A percentile compares a stretch with the other conserved stretches of the same genome.
Conservation (phyloP, 176 grass and related monocot species). For the Aegilops speltoides region DNA sequence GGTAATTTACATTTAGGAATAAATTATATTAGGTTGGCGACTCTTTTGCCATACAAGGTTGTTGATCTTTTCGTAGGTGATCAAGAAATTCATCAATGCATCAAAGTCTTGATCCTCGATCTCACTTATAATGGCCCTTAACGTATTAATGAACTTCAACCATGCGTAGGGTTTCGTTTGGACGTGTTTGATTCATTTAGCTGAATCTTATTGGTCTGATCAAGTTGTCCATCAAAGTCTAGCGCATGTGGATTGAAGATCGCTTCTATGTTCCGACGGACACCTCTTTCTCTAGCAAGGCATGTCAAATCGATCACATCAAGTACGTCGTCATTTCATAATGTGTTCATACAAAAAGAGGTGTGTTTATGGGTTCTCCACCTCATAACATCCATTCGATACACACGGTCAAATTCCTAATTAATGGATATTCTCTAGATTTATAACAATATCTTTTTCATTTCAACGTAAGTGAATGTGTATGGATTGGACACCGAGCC, state of each 20-base stretch:
- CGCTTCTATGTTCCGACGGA: background rate
- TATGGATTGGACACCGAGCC: background rate
- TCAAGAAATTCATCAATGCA: too few species aligned
- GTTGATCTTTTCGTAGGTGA: too few species aligned
- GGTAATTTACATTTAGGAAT: too few species aligned
- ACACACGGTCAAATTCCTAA: background rate
- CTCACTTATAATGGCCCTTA: too few species aligned
- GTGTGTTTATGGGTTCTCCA: background rate
- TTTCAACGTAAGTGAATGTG: background rate
- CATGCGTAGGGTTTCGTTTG: too few species aligned
- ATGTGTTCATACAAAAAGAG: background rate
- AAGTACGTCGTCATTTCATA: background rate
- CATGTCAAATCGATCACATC: background rate
- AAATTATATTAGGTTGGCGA: too few species aligned
- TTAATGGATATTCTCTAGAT: background rate
- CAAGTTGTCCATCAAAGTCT: too few species aligned
- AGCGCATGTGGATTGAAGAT: background rate
- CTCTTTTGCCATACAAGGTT: too few species aligned
- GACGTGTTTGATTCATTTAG: too few species aligned
- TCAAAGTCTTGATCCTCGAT: too few species aligned
- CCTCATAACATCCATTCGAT: background rate
- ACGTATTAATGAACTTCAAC: too few species aligned
- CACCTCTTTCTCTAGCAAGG: background rate
- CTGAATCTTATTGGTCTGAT: too few species aligned
- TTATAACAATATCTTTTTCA: background rate